Evolutionary conservation across 176 grass and related monocot genomes (phyloP).

Genomic region (Lolium multiflorum): DNA sequence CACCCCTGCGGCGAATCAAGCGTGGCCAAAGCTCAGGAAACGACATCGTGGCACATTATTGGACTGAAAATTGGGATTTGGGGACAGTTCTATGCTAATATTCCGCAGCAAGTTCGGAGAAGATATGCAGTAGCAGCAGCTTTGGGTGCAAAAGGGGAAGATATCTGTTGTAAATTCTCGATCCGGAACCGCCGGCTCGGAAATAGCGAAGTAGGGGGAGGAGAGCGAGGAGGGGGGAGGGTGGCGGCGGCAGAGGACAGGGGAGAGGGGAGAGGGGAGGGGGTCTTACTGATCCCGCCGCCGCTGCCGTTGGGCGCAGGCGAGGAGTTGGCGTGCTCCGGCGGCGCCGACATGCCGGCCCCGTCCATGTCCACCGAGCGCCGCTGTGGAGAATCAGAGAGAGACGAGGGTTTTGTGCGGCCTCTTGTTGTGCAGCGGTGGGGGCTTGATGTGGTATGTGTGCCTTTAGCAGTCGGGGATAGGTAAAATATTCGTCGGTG

Average conservation of each 20-base stretch:
- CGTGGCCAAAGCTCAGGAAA: slow-evolving; percentile 20
- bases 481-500: not conserved
- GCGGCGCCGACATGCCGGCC: slow-evolving; percentile 1
- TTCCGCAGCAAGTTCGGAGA: not conserved
- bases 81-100: not conserved
- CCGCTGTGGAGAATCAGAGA: not conserved
- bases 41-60: not conserved
- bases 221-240: not conserved
- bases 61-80: not conserved
- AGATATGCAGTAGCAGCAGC: not conserved
- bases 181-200: slow-evolving; percentile 1
- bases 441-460: not conserved
- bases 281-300: slow-evolving; percentile 25
- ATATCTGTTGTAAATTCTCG: not conserved
- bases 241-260: too few relatives aligned
- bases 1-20: slow-evolving; percentile 57
- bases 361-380: slow-evolving; percentile 28
- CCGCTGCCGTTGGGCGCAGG: slow-evolving; percentile 1
- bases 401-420: not conserved
- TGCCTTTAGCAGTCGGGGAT: not conserved
- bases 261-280: too few relatives aligned
- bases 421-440: not conserved
- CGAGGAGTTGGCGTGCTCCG: not conserved
- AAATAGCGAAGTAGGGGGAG: not conserved
- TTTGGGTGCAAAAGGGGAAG: not conserved